phyloP scores from a whole-genome alignment of 2,329 filamentous ascomycete genomes.

The Seiridium unicorne region DNA sequence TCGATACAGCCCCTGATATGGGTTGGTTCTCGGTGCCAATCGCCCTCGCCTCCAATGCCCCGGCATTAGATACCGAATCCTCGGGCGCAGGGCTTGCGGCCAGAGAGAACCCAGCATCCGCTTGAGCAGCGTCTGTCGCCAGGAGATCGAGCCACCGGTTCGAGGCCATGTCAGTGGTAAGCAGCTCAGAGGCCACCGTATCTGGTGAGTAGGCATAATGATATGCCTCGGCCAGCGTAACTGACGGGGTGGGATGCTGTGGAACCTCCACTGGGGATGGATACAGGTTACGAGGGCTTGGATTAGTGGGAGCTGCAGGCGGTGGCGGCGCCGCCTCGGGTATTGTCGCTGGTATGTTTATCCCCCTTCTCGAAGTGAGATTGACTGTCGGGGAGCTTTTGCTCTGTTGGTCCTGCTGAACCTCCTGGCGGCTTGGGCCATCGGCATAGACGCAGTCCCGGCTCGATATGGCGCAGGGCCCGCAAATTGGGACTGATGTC shows the following conservation, averaged over 20 bases:
- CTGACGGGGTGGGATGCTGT: not conserved
- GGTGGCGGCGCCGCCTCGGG: not conserved
- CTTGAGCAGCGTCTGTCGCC: conserved; percentile 28
- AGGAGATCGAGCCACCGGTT: conserved; percentile 29
- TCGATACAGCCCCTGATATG: conserved; percentile 8
- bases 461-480: conserved; percentile 17
- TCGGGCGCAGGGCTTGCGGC: conserved; percentile 17
- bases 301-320: not conserved
- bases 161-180: conserved; percentile 27
- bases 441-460: conserved; percentile 17
- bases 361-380: not conserved
- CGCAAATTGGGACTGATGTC: conserved; percentile 14
- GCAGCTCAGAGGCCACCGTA: conserved; percentile 23
- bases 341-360: not conserved
- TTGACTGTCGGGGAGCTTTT: not conserved
- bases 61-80: conserved; percentile 4
- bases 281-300: conserved; percentile 11
- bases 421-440: not conserved
- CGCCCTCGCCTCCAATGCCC: not conserved
- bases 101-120: conserved; percentile 27
- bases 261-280: conserved; percentile 7
- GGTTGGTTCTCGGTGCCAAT: conserved; percentile 11
- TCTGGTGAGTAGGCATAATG: conserved; percentile 22
- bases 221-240: conserved; percentile 8
- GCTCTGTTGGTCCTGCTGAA: not conserved